These are phyloP conservation scores for Metschnikowia hibisci DNA, from an alignment of 805 yeast species.

Conservation along the genomic window DNA sequence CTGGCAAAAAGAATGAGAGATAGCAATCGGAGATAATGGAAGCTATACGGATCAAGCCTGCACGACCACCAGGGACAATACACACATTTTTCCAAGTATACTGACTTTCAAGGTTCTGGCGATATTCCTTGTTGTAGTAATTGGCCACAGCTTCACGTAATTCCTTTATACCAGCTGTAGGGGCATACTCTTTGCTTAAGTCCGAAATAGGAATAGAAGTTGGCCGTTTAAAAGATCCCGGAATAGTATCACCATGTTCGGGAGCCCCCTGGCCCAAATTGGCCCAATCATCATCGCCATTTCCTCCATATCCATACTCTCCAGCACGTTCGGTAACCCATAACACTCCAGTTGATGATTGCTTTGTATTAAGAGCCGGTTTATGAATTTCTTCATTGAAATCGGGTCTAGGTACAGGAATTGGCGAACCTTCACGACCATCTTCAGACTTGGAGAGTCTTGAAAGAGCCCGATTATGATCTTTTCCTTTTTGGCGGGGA, in stretches of 20 bases:
- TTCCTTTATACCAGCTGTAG: conserved; percentile 54
- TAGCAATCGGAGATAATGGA: conserved; percentile 58
- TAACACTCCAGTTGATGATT: conserved; percentile 59
- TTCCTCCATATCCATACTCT: conserved; percentile 49
- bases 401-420: conserved; percentile 48
- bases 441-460: conserved; percentile 31
- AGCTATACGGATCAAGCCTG: conserved; percentile 59
- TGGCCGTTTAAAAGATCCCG: conserved; percentile 57
- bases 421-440: conserved; percentile 43
- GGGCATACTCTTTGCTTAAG: conserved; percentile 52
- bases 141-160: conserved; percentile 57
- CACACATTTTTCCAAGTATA: conserved; percentile 60
- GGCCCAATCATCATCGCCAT: conserved; percentile 45
- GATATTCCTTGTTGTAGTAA: conserved; percentile 51
- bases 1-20: conserved; percentile 57
- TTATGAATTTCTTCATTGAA: conserved; percentile 43
- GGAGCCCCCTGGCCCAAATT: conserved; percentile 66
- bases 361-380: conserved; percentile 57
- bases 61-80: conserved; percentile 62
- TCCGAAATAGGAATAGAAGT: conserved; percentile 43
- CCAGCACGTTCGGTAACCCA: conserved; percentile 62
- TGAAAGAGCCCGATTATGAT: conserved; percentile 22
- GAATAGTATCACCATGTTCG: conserved; percentile 55
- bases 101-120: conserved; percentile 46
- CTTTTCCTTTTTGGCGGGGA: conserved; percentile 13